Percentiles rank a stretch among this genome's conserved stretches.
Conservation (phyloP, 139 green algal genomes). For the Nannochloris sp. region DNA sequence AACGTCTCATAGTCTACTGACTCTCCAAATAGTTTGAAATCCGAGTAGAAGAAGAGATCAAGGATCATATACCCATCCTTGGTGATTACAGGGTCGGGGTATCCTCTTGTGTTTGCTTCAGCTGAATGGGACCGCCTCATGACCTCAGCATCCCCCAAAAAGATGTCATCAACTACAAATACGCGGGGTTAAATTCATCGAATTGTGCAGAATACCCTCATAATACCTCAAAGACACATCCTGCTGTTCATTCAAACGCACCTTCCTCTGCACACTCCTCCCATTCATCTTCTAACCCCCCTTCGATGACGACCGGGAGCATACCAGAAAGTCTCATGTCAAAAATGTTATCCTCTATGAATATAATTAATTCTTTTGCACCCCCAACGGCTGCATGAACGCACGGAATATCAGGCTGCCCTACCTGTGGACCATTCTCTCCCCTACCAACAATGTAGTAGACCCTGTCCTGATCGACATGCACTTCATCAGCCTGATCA, state of each 20-base stretch:
- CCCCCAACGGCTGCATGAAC: not conserved
- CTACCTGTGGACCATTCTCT: constrained; percentile 8
- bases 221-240: no score
- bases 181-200: no score
- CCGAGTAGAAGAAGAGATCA: constrained; percentile 40
- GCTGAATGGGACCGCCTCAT: constrained; percentile 34
- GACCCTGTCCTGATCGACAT: not conserved
- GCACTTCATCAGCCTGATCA: constrained; percentile 19
- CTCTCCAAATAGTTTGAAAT: constrained; percentile 54
- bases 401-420: constrained; percentile 17
- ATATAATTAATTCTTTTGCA: constrained; percentile 8
- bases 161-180: constrained; percentile 57
- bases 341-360: not conserved
- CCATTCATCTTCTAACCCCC: constrained; percentile 32
- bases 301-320: constrained; percentile 61
- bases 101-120: constrained; percentile 24
- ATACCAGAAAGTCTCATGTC: constrained; percentile 33
- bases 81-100: constrained; percentile 21
- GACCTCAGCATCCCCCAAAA: constrained; percentile 75
- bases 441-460: constrained; percentile 14
- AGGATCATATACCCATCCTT: constrained; percentile 28
- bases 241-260: no score
- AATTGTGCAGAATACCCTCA: no score
- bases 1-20: constrained; percentile 33
- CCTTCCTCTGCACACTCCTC: constrained; percentile 62